Evolutionary conservation across 2,329 filamentous ascomycete species (phyloP), one percentile per base, ranked within the genome.

Genomic region (Trichoderma citrinoviride): DNA sequence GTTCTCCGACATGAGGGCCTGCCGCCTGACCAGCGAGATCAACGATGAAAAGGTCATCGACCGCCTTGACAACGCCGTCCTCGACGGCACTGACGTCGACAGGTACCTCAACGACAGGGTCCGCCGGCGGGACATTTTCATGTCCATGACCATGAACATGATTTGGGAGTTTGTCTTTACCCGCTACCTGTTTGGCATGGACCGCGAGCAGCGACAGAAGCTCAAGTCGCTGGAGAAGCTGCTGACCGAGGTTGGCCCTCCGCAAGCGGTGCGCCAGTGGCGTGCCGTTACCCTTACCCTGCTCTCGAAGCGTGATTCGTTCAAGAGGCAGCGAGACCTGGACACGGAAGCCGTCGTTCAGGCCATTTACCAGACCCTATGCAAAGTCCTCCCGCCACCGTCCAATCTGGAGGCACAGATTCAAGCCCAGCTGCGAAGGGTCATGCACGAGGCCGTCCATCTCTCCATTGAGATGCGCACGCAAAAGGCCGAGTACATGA

Each of bases 151-250:
- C 64, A 98, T 98, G 93, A 95, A 91, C 67, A 97, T 99, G 93
- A 89, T 99, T 58, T 99, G 93, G 93, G 95, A 99, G 77, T 97
- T 96, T 74, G 89, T 99, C 75, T 99, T 99, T 75, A 97, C 94
- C 8, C 88, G 95, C 68, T 99, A 99, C 77, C 87, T 99, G 27
- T 99, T 99, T 76, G 95, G 95, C 72, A 97, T 99, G 92, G 95
- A 99, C 76, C 87, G 93, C 71, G 95, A 98, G 78, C 95, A 99
- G 78, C 88, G 95, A 71, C 93, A 98, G 77, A 98, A 98, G 78
- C 89, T 99, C 76, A 98, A 99, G 81, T 88, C 90, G 40, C 85
- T 99, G 8, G 96, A 99, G 80, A 97, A 97, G 81, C 89, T 91
- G 44, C 84, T 99, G 33, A 85, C 86, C 21, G 95, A 99, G 75